Evolutionary conservation across 495 filamentous ascomycete species (phyloP), one percentile per base, ranked within the genome.

Genomic region (Neurospora sp.): DNA sequence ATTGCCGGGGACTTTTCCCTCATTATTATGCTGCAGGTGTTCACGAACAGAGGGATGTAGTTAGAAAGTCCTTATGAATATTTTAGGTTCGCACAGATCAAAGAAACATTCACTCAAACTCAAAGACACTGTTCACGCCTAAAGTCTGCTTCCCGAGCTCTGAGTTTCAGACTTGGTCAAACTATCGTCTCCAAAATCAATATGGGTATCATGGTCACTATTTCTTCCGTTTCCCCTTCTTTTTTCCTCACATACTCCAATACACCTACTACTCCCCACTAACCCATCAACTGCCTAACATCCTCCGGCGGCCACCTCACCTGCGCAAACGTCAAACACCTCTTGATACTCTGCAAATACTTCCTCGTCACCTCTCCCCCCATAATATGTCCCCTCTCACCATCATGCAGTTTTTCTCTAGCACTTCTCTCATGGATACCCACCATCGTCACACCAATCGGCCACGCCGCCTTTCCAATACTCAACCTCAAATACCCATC

Each of bases 381-480:
- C 89, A 99, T 93, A 78, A 99, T 97, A 82, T 99, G 96, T 7
- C 95, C 96, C 75, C 93, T 88, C 79, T 94, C 91, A 76, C 93
- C 94, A 81, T 95, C 89, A 79, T 98, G 95, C 69, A 99, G 85
- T 84, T 98, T 98, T 83, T 99, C 96, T 44, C 96, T 88, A 7
- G 96, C 95, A 66, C 90, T 93, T 75, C 96, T 90, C 84, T 98
- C 96, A 88, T 99, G 96, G 79, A 99, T 99, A 86, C 96, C 96
- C 75, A 99, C 96, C 96, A 98, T 98, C 77, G 96, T 99, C 39
- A 99, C 96, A 83, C 96, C 96, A 80, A 99, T 99, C 38, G 96
- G 96, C 96, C 96, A 99, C 31, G 96, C 96, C 82, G 96, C 96
- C 87, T 99, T 99, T 72, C 96, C 96, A 81, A 99, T 99, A 82